Base-by-base conservation (phyloP, 192 early-diverging fungal genomes). In the Entophlyctis luteolus region DNA sequence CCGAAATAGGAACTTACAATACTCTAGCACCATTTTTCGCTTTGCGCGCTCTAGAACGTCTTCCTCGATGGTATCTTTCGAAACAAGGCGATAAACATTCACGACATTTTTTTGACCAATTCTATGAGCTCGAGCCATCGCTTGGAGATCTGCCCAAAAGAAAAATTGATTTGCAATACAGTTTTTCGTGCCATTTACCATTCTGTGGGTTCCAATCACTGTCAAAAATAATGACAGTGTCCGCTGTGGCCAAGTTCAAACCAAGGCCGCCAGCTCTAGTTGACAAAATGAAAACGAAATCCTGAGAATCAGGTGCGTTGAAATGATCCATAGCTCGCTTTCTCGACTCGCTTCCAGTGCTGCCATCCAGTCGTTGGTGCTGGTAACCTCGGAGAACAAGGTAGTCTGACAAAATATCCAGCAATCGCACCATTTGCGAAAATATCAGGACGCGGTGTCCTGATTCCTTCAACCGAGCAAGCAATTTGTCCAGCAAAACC, bases 21-120 rank as follows among this genome's bases (percentile, higher is more conserved):
- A 98, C 77, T 99, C 98, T 4, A 99, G 81, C 25, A 99, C 95
- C 96, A 97, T 98, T 76, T 99, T 99, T 70, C 93, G 84, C 71
- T 99, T 99, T 31, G 98, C 98, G 6, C 98, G 88, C 73, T 99
- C 98, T 36, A 98, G 84, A 62, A 99, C 94, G 48, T 96, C 92
- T 76, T 99, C 98, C 72, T 99, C 98, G 66, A 98, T 95, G 0
- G 94, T 95, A 63, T 90, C 95, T 68, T 96, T 93, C 31, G 95
- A 91, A 12, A 99, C 89, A 72, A 99, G 93, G 29, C 98, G 87
- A 74, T 98, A 99, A 4, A 99, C 95, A 48, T 95, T 93, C 14
- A 99, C 98, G 20, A 87, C 82, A 62, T 95, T 96, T 72, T 91
- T 99, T 72, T 99, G 98, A 0, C 97, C 94, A 62, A 95, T 98